Percentiles rank a stretch among this genome's conserved stretches.
phyloP scores from a whole-genome alignment of 495 filamentous ascomycete genomes.

The Cercophora sp. region DNA sequence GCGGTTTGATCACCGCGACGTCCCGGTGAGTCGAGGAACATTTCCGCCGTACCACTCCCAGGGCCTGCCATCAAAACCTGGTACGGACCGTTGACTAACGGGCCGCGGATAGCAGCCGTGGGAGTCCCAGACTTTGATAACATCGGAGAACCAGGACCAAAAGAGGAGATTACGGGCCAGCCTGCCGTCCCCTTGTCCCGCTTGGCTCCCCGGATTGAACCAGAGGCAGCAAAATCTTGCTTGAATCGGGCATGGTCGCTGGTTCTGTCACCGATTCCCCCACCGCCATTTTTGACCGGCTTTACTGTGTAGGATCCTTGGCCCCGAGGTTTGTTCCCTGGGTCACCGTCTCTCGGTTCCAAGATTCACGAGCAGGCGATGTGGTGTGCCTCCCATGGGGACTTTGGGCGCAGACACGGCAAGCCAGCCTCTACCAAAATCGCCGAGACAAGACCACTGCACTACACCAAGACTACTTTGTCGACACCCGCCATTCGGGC shows the following conservation, averaged over 20 bases:
- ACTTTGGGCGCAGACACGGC: neutral
- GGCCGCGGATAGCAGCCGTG: conserved; percentile 29
- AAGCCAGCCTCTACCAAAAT: neutral
- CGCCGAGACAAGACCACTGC: too few relatives aligned
- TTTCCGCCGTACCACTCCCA: too few relatives aligned
- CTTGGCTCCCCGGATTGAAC: conserved; percentile 26
- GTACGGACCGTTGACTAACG: conserved; percentile 29
- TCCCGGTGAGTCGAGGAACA: too few relatives aligned
- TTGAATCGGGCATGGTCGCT: too few relatives aligned
- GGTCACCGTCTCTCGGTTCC: too few relatives aligned
- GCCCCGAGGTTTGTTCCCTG: neutral
- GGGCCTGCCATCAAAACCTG: too few relatives aligned
- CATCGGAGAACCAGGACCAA: conserved; percentile 19
- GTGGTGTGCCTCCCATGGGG: neutral
- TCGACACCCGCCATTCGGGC: neutral
- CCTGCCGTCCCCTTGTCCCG: too few relatives aligned
- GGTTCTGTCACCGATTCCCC: too few relatives aligned
- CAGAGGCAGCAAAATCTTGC: too few relatives aligned
- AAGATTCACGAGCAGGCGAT: too few relatives aligned
- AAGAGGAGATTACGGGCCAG: conserved; percentile 21
- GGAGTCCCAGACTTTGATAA: conserved; percentile 20
- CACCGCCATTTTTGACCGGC: neutral
- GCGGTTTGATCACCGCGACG: neutral
- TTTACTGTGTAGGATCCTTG: neutral
- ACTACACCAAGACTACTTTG: neutral